These are phyloP conservation scores for Boletus mariae DNA, from an alignment of 1,284 basidiomycete genomes.

Conservation along the genomic window DNA sequence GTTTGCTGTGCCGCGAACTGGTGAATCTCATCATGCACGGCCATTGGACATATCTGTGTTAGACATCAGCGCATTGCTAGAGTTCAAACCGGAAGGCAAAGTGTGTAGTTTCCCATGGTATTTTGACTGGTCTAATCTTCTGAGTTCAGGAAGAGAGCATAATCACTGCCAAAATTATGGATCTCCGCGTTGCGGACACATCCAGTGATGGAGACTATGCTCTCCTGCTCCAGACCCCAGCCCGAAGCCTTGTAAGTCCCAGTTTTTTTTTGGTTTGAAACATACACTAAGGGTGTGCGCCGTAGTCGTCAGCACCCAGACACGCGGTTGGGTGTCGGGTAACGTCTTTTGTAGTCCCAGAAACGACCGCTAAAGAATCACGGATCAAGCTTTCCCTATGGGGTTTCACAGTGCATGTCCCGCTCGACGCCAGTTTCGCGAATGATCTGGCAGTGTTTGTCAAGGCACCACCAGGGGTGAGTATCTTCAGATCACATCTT, in stretches of 20 bases:
- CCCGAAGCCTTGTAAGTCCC: conserved; percentile 49
- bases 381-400: conserved; percentile 62
- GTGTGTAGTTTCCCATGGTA: conserved; percentile 36
- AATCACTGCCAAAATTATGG: conserved; percentile 59
- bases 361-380: conserved; percentile 77
- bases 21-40: conserved; percentile 22
- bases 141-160: conserved; percentile 63
- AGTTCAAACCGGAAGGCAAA: conserved; percentile 67
- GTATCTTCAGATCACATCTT: conserved; percentile 27
- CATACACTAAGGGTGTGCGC: conserved; percentile 2
- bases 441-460: conserved; percentile 63
- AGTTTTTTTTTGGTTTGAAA: background rate
- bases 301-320: conserved; percentile 43
- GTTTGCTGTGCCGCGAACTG: conserved; percentile 40
- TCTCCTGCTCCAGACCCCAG: conserved; percentile 49
- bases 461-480: conserved; percentile 85
- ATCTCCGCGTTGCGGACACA: conserved; percentile 53
- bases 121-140: conserved; percentile 8
- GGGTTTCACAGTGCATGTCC: conserved; percentile 63
- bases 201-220: conserved; percentile 35
- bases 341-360: conserved; percentile 61
- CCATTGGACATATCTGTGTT: conserved; percentile 61
- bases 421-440: conserved; percentile 64
- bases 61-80: conserved; percentile 62
- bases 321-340: conserved; percentile 66